phyloP scores from a whole-genome alignment of 1,284 basidiomycete species.

The Paramarasmius palmivorus region DNA sequence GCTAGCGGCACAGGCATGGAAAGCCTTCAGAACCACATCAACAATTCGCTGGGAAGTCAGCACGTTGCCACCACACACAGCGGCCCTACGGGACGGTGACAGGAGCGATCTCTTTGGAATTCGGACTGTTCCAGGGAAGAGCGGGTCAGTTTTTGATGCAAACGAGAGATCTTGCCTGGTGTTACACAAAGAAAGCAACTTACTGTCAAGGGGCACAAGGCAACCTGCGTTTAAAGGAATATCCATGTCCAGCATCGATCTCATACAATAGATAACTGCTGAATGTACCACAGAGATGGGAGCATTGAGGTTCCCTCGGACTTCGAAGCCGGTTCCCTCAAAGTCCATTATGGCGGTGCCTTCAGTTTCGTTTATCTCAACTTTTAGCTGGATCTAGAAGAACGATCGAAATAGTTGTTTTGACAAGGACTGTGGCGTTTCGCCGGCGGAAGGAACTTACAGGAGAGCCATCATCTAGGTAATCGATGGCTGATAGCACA shows the following conservation, averaged over 20 bases:
- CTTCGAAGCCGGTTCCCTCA: constrained; percentile 8
- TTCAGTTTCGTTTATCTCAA: constrained; percentile 3
- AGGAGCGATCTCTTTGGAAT: constrained; percentile 5
- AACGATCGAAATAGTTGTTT: not conserved
- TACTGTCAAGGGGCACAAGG: constrained; percentile 5
- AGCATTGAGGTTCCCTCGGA: constrained; percentile 10
- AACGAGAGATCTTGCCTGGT: too few species aligned
- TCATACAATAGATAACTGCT: constrained; percentile 11
- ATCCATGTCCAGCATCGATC: constrained; percentile 6
- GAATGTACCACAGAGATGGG: constrained; percentile 10
- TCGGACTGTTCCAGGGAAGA: constrained; percentile 2
- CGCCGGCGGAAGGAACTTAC: constrained; percentile 34
- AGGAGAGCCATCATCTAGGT: constrained; percentile 88
- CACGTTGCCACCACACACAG: constrained; percentile 10
- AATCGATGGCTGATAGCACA: constrained; percentile 71
- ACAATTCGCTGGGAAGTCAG: constrained; percentile 12
- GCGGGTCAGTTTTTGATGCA: not conserved
- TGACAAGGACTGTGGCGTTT: not conserved
- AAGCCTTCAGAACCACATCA: constrained; percentile 12
- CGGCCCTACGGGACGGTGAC: constrained; percentile 7
- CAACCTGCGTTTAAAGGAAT: constrained; percentile 11
- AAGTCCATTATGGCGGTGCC: constrained; percentile 13
- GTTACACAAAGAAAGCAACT: not conserved
- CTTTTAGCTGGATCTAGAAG: not conserved
- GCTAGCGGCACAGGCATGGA: constrained; percentile 9